Evolutionary conservation across 352 stramenopile species (phyloP), one percentile per base, ranked within the genome.

Genomic region (Phytophthora fragariae): DNA sequence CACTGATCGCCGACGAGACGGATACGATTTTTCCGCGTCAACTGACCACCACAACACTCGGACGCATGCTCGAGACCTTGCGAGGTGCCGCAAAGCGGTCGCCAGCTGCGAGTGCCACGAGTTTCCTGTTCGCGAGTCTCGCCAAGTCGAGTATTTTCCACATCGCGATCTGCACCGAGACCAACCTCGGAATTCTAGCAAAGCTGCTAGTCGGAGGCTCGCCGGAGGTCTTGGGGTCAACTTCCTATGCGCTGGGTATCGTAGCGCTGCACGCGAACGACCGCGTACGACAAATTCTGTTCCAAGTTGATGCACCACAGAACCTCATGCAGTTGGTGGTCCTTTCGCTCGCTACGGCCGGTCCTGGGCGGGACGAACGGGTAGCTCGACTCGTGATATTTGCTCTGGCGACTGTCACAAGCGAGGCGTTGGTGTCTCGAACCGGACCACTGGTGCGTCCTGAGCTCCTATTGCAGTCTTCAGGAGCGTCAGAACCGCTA

Each of bases 61-160:
- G 60, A 6, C 76, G 66, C 1, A 88, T 90, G 72, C 74, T 92
- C n/a, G 84, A 92, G 54, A 92, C 86, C 0, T 53, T 93, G 10
- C 76, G 86, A 37, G 86, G 86, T 14, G 83, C 75, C n/a, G 83
- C 86, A 1, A 93, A 93, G 57, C 74, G 83, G 7, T 92, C 86
- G 0, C 75, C 69, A 19, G 81, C 62, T 15, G 86, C 86, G 2
- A 85, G 83, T 47, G 68, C 86, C 3, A 87, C 78, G 35, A 81
- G 84, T 24, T 91, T 85, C 39, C 66, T 93, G 35, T 88, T 92
- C 27, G 83, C 86, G 0, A 90, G 80, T 39, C 67, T 93, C 0
- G 68, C 69, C 37, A 85, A 88, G 41, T 92, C 83, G 0, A 63
- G 62, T 10, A 65, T 82, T 21, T 90, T 91, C n/a, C 80, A 86